Percentiles rank a stretch among this genome's conserved stretches.
Conservation (phyloP, 1,284 basidiomycete genomes). For the Taiwanofungus camphoratus region DNA sequence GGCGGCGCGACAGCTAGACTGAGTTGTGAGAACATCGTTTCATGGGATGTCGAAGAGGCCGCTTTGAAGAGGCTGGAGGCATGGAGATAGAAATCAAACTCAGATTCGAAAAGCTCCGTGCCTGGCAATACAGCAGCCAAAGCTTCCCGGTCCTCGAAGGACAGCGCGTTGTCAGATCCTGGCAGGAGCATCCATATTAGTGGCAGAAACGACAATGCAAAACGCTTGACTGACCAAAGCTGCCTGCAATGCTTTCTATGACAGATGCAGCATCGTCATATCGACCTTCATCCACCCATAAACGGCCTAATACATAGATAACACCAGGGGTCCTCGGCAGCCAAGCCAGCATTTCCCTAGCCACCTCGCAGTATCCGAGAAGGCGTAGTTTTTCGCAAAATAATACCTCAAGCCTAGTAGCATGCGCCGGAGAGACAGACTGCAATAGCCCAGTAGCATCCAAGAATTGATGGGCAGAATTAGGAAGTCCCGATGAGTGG, state of each 20-base stretch:
- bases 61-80: constrained; percentile 69
- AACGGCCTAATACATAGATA: constrained; percentile 66
- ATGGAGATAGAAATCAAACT: constrained; percentile 75
- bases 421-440: constrained; percentile 57
- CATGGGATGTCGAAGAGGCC: constrained; percentile 48
- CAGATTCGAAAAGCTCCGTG: constrained; percentile 48
- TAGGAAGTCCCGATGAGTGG: constrained; percentile 38
- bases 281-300: constrained; percentile 66
- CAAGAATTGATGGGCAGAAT: constrained; percentile 63
- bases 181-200: constrained; percentile 7
- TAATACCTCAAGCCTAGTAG: constrained; percentile 60
- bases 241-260: constrained; percentile 73
- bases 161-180: constrained; percentile 51
- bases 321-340: constrained; percentile 74
- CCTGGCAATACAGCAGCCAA: constrained; percentile 59
- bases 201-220: constrained; percentile 3
- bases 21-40: constrained; percentile 70
- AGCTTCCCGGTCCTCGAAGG: constrained; percentile 58
- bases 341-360: constrained; percentile 64
- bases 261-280: constrained; percentile 68
- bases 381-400: constrained; percentile 67
- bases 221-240: constrained; percentile 57
- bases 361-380: constrained; percentile 59
- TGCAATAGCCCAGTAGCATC: constrained; percentile 59
- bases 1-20: constrained; percentile 65